phyloP scores from a whole-genome alignment of 768 basidiomycete species.

The Lactarius indigo region DNA sequence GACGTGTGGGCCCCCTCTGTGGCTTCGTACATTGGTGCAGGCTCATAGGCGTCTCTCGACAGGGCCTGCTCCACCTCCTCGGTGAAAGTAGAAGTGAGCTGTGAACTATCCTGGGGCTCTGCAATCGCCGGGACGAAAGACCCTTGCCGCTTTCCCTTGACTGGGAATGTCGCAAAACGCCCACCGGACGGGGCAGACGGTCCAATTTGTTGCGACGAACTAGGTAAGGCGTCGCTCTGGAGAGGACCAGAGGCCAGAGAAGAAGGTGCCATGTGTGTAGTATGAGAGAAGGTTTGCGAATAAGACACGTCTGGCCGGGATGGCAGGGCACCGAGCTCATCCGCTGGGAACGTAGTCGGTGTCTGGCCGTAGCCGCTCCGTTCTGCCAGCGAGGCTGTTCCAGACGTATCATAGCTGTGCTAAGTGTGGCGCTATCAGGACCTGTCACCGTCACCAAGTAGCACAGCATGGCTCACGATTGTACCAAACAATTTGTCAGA shows the following conservation, averaged over 20 bases:
- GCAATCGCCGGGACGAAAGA: slow-evolving; percentile 15
- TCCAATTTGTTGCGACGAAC: slow-evolving; percentile 7
- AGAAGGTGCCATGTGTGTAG: background rate
- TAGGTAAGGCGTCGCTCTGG: background rate
- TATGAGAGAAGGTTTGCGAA: background rate
- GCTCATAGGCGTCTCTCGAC: slow-evolving; percentile 30
- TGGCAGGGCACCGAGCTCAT: slow-evolving; percentile 9
- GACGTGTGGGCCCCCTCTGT: slow-evolving; percentile 34
- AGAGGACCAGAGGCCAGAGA: background rate
- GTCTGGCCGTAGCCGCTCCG: background rate
- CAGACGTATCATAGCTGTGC: background rate
- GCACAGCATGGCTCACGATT: background rate
- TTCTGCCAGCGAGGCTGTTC: background rate
- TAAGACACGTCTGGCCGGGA: background rate
- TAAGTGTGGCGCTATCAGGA: background rate
- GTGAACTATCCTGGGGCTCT: slow-evolving; percentile 19
- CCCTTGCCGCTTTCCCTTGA: slow-evolving; percentile 36
- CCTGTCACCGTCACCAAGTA: background rate
- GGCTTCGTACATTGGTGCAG: slow-evolving; percentile 38
- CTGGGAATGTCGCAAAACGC: slow-evolving; percentile 68
- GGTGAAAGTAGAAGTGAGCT: slow-evolving; percentile 13
- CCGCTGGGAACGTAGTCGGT: background rate
- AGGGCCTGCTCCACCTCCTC: slow-evolving; percentile 4
- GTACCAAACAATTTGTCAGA: background rate
- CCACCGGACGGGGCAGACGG: slow-evolving; percentile 34